Conservation (phyloP, 768 basidiomycete genomes). For the Leccinum disarticulatum region DNA sequence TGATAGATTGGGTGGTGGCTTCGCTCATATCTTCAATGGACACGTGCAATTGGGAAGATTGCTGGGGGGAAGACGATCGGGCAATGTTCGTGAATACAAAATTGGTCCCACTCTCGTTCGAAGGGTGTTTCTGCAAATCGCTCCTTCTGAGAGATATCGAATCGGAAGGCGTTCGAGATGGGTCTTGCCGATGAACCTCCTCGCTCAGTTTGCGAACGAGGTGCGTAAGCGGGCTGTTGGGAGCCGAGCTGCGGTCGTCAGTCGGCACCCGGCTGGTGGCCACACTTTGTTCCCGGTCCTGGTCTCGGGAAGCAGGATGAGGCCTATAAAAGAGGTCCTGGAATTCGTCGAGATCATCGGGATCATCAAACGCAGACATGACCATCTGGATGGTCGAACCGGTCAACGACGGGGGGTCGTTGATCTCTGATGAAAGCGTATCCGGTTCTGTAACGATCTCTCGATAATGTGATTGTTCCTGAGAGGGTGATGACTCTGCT, state of each 20-base stretch:
- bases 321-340: conserved; percentile 73
- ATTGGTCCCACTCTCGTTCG: conserved; percentile 12
- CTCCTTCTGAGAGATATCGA: conserved; percentile 7
- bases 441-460: conserved; percentile 25
- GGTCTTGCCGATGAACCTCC: conserved; percentile 35
- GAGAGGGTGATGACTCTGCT: neutral
- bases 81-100: conserved; percentile 21
- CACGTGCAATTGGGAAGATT: conserved; percentile 9
- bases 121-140: conserved; percentile 9
- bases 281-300: conserved; percentile 1
- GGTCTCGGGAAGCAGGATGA: neutral
- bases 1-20: neutral
- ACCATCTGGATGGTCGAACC: conserved; percentile 38
- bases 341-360: conserved; percentile 72
- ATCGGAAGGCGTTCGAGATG: conserved; percentile 13
- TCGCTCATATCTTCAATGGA: conserved; percentile 11
- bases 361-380: conserved; percentile 50
- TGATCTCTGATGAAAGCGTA: conserved; percentile 5
- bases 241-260: conserved; percentile 31
- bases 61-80: conserved; percentile 18
- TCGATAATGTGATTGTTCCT: conserved; percentile 2
- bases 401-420: conserved; percentile 27
- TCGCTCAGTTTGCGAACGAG: conserved; percentile 42
- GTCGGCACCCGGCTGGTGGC: conserved; percentile 26
- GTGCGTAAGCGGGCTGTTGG: conserved; percentile 37